These are phyloP conservation scores for Termitomyces sp. DNA, from an alignment of 768 basidiomycete species.

Conservation along the genomic window DNA sequence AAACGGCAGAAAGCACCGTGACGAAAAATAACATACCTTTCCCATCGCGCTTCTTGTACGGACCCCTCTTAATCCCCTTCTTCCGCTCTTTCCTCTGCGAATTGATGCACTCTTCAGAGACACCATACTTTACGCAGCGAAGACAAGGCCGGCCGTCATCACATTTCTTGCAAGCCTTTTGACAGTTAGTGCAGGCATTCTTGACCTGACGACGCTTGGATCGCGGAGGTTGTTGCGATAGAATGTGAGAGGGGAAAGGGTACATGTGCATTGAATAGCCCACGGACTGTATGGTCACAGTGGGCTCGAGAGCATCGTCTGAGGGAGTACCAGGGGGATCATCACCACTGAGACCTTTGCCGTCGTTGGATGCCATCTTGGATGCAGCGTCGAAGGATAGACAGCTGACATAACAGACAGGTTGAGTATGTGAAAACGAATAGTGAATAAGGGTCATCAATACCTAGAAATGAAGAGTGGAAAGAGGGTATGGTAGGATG, in stretches of 20 bases:
- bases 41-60: slow-evolving; percentile 95
- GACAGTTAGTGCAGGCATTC: slow-evolving; percentile 88
- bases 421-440: slow-evolving; percentile 14
- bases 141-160: slow-evolving; percentile 90
- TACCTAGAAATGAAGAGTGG: neutral
- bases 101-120: slow-evolving; percentile 82
- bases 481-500: neutral
- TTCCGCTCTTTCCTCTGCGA: slow-evolving; percentile 91
- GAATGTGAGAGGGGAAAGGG: slow-evolving; percentile 48
- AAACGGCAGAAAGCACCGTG: slow-evolving; percentile 10
- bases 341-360: slow-evolving; percentile 26
- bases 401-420: slow-evolving; percentile 18
- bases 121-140: slow-evolving; percentile 88
- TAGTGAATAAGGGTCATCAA: slow-evolving; percentile 3
- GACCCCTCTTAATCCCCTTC: slow-evolving; percentile 80
- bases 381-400: slow-evolving; percentile 4
- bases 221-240: slow-evolving; percentile 44
- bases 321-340: slow-evolving; percentile 28
- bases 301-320: slow-evolving; percentile 25
- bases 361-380: slow-evolving; percentile 26
- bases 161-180: slow-evolving; percentile 90
- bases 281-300: slow-evolving; percentile 39
- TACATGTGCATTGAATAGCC: slow-evolving; percentile 65
- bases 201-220: slow-evolving; percentile 85
- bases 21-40: slow-evolving; percentile 52